Percentiles rank a stretch among this genome's conserved stretches.
Evolutionary conservation across 2,329 filamentous ascomycete species (phyloP).

Genomic region (Herpotrichia juniperi): DNA sequence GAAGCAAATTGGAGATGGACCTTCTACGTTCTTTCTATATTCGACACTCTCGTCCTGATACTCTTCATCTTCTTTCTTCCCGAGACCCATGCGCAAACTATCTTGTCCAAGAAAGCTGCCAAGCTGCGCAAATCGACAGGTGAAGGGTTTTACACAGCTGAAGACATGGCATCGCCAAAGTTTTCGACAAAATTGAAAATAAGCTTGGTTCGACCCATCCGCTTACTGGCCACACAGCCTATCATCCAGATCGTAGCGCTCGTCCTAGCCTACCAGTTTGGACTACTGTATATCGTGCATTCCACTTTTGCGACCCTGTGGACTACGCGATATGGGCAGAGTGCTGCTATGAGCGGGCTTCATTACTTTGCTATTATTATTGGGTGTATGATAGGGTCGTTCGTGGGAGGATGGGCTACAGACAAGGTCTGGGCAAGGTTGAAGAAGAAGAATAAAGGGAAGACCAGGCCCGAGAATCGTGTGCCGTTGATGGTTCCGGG

Average conservation of each 20-base stretch:
- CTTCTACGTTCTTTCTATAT: slow-evolving; percentile 28
- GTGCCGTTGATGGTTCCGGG: slow-evolving; percentile 27
- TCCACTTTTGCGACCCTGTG: slow-evolving; percentile 29
- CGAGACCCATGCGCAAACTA: slow-evolving; percentile 53
- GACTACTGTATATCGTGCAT: slow-evolving; percentile 35
- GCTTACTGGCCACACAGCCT: slow-evolving; percentile 60
- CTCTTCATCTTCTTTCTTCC: slow-evolving; percentile 42
- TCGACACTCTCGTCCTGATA: slow-evolving; percentile 18
- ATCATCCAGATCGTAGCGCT: slow-evolving; percentile 53
- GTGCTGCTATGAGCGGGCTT: slow-evolving; percentile 18
- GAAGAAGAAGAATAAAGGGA: slow-evolving; percentile 15
- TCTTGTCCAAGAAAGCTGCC: slow-evolving; percentile 51
- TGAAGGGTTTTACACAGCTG: slow-evolving; percentile 25
- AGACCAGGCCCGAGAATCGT: slow-evolving; percentile 23
- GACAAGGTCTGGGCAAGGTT: slow-evolving; percentile 50
- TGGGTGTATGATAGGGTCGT: slow-evolving; percentile 58
- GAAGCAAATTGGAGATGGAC: slow-evolving; percentile 28
- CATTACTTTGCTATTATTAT: slow-evolving; percentile 59
- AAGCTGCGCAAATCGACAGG: slow-evolving; percentile 51
- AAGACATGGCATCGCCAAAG: slow-evolving; percentile 7
- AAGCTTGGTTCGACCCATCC: slow-evolving; percentile 57
- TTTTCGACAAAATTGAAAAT: slow-evolving; percentile 10
- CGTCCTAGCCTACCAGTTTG: slow-evolving; percentile 50
- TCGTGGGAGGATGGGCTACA: slow-evolving; percentile 49
- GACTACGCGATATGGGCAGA: slow-evolving; percentile 24